A percentile compares a stretch with the other conserved stretches of the same genome.
Conservation (phyloP, 371 early-diverging fungal genomes). For the Lichtheimia hyalospora region DNA sequence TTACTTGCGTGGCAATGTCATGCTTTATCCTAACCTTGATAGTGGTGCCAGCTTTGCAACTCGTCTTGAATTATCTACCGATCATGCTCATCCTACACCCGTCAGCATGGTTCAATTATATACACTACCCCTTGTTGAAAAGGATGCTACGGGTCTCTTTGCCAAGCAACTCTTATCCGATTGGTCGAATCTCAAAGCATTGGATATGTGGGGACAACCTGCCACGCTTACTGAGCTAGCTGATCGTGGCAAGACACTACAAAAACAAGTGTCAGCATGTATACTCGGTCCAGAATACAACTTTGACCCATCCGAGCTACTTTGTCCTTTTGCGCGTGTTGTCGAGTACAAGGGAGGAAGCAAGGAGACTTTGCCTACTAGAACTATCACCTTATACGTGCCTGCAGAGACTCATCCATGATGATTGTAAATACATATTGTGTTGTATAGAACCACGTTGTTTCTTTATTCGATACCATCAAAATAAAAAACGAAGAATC, state of each 20-base stretch:
- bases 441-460: too few relatives aligned
- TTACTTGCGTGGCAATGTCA: slow-evolving; percentile 59
- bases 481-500: too few relatives aligned
- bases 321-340: slow-evolving; percentile 41
- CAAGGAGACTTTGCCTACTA: background rate
- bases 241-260: slow-evolving; percentile 43
- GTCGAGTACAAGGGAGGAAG: slow-evolving; percentile 10
- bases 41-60: slow-evolving; percentile 54
- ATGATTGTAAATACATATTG: too few relatives aligned
- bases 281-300: slow-evolving; percentile 12
- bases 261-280: slow-evolving; percentile 51
- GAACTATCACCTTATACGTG: background rate
- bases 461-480: too few relatives aligned
- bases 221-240: slow-evolving; percentile 29
- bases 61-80: slow-evolving; percentile 38
- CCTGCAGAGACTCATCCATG: background rate
- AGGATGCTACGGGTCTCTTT: background rate
- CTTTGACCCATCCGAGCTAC: slow-evolving; percentile 43
- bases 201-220: slow-evolving; percentile 53
- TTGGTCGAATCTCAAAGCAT: slow-evolving; percentile 32
- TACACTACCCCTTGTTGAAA: slow-evolving; percentile 50
- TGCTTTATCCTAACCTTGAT: slow-evolving; percentile 59
- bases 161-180: slow-evolving; percentile 17
- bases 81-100: slow-evolving; percentile 25
- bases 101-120: slow-evolving; percentile 20